Evolutionary conservation across 495 filamentous ascomycete species (phyloP).

Genomic region (Podospora conica): DNA sequence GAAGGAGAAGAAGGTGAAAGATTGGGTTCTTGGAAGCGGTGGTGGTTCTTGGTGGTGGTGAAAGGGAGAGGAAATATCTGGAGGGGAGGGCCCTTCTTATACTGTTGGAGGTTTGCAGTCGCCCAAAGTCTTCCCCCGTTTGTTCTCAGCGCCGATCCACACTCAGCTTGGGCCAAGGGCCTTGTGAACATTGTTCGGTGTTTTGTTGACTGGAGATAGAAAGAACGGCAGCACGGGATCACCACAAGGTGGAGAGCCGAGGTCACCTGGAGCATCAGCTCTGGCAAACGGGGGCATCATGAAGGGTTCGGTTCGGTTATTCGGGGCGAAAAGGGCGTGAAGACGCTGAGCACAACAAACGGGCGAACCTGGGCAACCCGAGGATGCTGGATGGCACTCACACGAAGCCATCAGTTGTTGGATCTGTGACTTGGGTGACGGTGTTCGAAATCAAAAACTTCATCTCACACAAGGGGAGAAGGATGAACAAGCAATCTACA

Average conservation of each 20-base stretch:
- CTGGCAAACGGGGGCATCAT: neutral
- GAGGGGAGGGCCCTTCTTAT: neutral
- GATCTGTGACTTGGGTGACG: too few species aligned
- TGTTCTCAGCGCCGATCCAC: neutral
- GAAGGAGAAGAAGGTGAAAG: neutral
- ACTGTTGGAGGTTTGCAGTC: neutral
- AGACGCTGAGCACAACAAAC: neutral
- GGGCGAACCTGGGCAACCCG: neutral
- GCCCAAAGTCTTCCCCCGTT: neutral
- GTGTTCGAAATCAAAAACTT: too few species aligned
- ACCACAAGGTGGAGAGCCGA: neutral
- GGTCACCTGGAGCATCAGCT: neutral
- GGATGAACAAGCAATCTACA: too few species aligned
- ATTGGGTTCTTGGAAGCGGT: neutral
- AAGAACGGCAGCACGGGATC: neutral
- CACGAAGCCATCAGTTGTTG: too few species aligned
- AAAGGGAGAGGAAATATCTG: neutral
- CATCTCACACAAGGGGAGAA: too few species aligned
- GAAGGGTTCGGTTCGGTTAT: neutral
- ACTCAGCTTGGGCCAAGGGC: neutral
- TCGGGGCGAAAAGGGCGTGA: neutral
- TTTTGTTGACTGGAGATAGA: neutral
- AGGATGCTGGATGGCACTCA: neutral
- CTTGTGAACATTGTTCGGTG: neutral
- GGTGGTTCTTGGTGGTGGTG: neutral